Base-by-base conservation (phyloP, 306 rosid species). In the Ormosia emarginata region DNA sequence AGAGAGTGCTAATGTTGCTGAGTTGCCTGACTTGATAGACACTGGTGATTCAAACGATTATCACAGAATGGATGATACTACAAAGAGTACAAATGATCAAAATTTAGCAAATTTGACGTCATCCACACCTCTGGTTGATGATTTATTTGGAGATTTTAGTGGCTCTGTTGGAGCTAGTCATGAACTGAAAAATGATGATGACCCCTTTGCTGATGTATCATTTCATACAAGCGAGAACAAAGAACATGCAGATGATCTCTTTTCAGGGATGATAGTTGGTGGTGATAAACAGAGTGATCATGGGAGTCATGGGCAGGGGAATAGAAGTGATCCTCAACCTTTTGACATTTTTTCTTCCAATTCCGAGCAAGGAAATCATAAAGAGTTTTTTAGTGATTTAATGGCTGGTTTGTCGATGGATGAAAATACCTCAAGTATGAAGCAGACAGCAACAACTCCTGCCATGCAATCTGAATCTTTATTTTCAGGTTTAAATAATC, bases 171-270 rank as follows among this genome's bases (percentile, higher is more conserved):
- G 62, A 58, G 79, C 87, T 83, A 75, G 85, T 63, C 82, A 76
- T 56, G 94, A 90, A 71, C 84, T 49, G 15, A 90, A 87, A 79
- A 90, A 77, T 64, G 94, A 90, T 5, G 98, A 92, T 24, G 99
- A 95, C 74, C 99, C 98, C 67, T 96, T 96, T 50, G 94, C 94
- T 12, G 99, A 92, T 90, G 98, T 96, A n/a, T 89, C 91, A 5
- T 96, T 96, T 79, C 98, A 91, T 76, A 58, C 90, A 61, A 78
- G 71, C 50, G 97, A 89, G 55, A 83, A 80, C 65, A 90, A 80
- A 84, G 97, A 86, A 71, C 87, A 82, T 7, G 81, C 86, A 15
- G 91, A 87, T 85, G 98, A 92, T 85, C 85, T 96, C 46, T 96
- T 96, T 80, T 91, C 94, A 75, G 98, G 98, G 86, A 87, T 91